Conservation (phyloP, 1,284 basidiomycete genomes). For the Ceratobasidium sp. region DNA sequence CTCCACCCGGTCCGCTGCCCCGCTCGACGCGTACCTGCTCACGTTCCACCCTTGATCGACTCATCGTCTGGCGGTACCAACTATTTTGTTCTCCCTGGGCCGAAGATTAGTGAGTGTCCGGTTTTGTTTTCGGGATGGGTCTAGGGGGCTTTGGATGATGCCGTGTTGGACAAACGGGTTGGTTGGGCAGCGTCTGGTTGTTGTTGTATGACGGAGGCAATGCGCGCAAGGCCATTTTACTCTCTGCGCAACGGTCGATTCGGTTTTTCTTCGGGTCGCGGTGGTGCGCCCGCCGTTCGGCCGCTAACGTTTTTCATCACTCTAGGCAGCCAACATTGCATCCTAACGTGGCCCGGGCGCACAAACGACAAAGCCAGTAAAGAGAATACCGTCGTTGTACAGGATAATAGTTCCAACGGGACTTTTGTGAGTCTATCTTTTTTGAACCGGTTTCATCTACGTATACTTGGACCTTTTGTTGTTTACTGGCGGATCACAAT, state of each 20-base stretch:
- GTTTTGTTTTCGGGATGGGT: neutral
- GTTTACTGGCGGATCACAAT: neutral
- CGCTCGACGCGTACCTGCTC: no score
- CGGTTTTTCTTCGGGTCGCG: neutral
- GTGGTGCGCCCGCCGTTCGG: neutral
- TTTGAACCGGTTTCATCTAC: neutral
- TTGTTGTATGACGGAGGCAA: neutral
- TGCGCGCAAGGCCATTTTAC: neutral
- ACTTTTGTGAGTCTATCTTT: conserved; percentile 74
- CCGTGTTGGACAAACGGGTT: neutral
- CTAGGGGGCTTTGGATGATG: neutral
- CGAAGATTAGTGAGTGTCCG: conserved; percentile 29
- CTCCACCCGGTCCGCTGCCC: no score
- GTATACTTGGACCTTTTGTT: neutral
- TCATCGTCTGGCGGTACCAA: no score
- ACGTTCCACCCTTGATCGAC: no score
- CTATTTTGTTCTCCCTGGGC: conserved; percentile 23
- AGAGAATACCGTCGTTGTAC: conserved; percentile 66
- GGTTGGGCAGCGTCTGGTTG: neutral
- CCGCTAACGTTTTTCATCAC: neutral
- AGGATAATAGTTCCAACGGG: conserved; percentile 84
- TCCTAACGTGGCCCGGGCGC: conserved; percentile 13
- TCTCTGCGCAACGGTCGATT: no score
- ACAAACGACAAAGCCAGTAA: conserved; percentile 23
- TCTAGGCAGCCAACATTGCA: conserved; percentile 40